phyloP scores from a whole-genome alignment of 192 early-diverging fungal species.

The Backusella circina region DNA sequence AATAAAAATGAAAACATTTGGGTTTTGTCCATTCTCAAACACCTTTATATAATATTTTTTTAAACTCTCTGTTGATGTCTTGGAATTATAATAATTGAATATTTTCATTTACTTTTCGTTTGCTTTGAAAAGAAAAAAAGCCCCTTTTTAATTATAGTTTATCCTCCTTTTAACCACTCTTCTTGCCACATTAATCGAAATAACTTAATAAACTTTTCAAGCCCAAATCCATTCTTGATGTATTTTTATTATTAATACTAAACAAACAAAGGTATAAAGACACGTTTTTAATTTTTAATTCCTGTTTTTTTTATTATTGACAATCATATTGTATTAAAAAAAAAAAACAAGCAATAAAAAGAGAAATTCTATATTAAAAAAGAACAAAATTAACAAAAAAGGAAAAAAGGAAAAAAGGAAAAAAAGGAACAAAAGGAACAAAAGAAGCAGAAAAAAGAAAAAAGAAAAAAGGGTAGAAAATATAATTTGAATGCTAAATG shows the following conservation, averaged over 20 bases:
- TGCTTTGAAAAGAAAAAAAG: not conserved
- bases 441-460: not conserved
- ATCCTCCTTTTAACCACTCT: not conserved
- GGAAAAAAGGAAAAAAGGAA: not conserved
- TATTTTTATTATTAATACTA: not conserved
- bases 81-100: not conserved
- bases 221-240: not conserved
- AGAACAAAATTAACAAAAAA: not conserved
- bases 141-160: not conserved
- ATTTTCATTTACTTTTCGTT: not conserved
- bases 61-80: not conserved
- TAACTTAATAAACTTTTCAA: not conserved
- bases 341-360: not conserved
- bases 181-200: constrained; percentile 5
- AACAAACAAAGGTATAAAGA: not conserved
- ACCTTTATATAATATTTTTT: not conserved
- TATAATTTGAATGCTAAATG: too few species aligned
- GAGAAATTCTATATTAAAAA: not conserved
- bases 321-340: not conserved
- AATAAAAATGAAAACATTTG: not conserved
- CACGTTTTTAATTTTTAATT: constrained; percentile 3
- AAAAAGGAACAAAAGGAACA: not conserved
- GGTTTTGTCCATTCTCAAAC: not conserved
- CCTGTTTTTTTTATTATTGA: not conserved
- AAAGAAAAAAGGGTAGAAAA: not conserved